Percentiles rank a stretch among this genome's conserved stretches.
These are phyloP conservation scores for Cruciata laevipes DNA, from an alignment of 257 asterid genomes.

Conservation along the genomic window DNA sequence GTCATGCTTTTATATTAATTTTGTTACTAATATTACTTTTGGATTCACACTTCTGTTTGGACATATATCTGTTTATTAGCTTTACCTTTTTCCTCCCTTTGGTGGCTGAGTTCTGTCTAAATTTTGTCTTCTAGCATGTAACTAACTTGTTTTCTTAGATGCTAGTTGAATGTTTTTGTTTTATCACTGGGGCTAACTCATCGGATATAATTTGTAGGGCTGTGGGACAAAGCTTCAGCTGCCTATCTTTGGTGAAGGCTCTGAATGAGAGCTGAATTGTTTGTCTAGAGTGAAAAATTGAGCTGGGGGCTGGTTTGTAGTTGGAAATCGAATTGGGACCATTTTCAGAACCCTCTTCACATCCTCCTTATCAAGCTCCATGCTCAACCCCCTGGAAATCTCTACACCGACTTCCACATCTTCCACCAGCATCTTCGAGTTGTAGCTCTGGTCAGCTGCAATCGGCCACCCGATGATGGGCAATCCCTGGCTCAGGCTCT, in stretches of 20 bases:
- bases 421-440: constrained; percentile 73
- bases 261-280: constrained; percentile 52
- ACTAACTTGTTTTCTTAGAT: neutral
- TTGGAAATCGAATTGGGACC: constrained; percentile 3
- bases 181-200: neutral
- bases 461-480: constrained; percentile 90
- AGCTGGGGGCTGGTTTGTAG: neutral
- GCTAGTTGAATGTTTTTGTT: neutral
- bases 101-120: neutral
- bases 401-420: constrained; percentile 72
- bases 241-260: constrained; percentile 81
- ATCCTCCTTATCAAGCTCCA: constrained; percentile 35
- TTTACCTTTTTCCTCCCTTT: neutral
- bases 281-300: neutral
- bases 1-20: too few relatives aligned
- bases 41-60: too few relatives aligned
- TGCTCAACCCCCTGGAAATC: constrained; percentile 41
- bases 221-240: constrained; percentile 67
- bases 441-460: constrained; percentile 89
- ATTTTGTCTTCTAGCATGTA: neutral
- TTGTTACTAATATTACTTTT: too few relatives aligned
- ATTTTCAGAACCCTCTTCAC: constrained; percentile 53
- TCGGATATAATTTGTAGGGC: neutral
- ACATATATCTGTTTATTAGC: neutral
- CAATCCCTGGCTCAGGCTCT: constrained; percentile 86